Conservation (phyloP, 306 rosid genomes). For the Hylodesmum podocarpum region DNA sequence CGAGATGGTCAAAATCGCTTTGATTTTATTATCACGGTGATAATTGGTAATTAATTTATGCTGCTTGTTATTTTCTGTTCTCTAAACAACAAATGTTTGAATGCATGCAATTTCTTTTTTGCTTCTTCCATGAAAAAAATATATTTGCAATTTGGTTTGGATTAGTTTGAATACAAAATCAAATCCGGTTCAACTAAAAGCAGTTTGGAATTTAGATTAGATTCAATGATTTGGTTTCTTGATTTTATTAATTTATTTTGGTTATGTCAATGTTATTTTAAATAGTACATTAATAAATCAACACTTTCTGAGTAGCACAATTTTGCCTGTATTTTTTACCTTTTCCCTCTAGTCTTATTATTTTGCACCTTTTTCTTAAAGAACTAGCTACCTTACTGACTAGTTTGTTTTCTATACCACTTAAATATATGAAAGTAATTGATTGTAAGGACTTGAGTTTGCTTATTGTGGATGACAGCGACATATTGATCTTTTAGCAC, state of each 20-base stretch:
- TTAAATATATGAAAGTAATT: neutral
- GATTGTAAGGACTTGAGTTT: neutral
- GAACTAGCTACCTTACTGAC: neutral
- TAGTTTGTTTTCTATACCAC: neutral
- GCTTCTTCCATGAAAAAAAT: constrained; percentile 13
- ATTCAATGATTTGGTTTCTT: neutral
- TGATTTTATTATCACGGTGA: constrained; percentile 81
- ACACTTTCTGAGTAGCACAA: neutral
- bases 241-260: neutral
- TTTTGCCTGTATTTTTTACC: neutral
- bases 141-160: neutral
- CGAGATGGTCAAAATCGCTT: constrained; percentile 92
- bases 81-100: constrained; percentile 17
- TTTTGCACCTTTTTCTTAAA: neutral
- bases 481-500: neutral
- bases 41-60: constrained; percentile 63
- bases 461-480: neutral
- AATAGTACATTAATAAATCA: neutral
- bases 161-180: neutral
- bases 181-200: neutral
- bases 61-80: neutral
- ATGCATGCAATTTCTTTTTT: neutral
- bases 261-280: neutral
- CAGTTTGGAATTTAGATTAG: neutral
- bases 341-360: neutral